Percentiles rank a stretch among this genome's conserved stretches.
Conservation (phyloP, 495 filamentous ascomycete genomes). For the Thermothielavioides terrestris region DNA sequence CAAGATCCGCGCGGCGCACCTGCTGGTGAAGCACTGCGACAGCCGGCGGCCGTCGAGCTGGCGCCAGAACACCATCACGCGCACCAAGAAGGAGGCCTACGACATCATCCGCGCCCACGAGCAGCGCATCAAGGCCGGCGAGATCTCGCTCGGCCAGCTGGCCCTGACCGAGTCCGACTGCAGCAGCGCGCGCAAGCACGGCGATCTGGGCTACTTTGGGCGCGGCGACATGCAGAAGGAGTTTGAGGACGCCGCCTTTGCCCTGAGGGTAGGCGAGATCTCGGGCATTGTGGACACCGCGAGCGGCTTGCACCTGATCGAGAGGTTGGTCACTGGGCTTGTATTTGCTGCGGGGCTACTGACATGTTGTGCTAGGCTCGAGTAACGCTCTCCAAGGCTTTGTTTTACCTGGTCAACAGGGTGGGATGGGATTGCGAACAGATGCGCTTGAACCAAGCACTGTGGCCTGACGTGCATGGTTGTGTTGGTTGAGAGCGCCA, state of each 20-base stretch:
- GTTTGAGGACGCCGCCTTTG: slow-evolving; percentile 92
- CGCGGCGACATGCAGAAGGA: slow-evolving; percentile 97
- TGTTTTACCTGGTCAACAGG: too few species aligned
- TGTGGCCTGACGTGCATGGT: too few species aligned
- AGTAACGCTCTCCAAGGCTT: background rate
- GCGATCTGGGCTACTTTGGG: slow-evolving; percentile 92
- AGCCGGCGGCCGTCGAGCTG: slow-evolving; percentile 84
- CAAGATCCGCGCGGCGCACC: slow-evolving; percentile 85
- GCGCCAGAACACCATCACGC: slow-evolving; percentile 76
- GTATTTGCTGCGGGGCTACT: background rate
- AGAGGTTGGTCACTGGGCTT: slow-evolving; percentile 77
- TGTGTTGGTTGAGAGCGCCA: too few species aligned
- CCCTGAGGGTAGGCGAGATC: slow-evolving; percentile 73
- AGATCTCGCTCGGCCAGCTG: slow-evolving; percentile 62
- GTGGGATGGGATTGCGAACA: too few species aligned
- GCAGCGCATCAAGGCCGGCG: slow-evolving; percentile 58
- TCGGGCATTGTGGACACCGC: slow-evolving; percentile 81
- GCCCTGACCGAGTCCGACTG: slow-evolving; percentile 88
- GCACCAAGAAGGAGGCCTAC: slow-evolving; percentile 79
- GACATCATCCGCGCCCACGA: slow-evolving; percentile 66
- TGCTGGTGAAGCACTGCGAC: slow-evolving; percentile 86
- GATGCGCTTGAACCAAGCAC: too few species aligned
- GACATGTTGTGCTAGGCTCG: slow-evolving; percentile 7
- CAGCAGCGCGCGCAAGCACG: slow-evolving; percentile 85
- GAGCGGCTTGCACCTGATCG: slow-evolving; percentile 92